Evolutionary conservation across 2,329 filamentous ascomycete species (phyloP), one percentile per base, ranked within the genome.

Genomic region (Ramichloridium luteum): DNA sequence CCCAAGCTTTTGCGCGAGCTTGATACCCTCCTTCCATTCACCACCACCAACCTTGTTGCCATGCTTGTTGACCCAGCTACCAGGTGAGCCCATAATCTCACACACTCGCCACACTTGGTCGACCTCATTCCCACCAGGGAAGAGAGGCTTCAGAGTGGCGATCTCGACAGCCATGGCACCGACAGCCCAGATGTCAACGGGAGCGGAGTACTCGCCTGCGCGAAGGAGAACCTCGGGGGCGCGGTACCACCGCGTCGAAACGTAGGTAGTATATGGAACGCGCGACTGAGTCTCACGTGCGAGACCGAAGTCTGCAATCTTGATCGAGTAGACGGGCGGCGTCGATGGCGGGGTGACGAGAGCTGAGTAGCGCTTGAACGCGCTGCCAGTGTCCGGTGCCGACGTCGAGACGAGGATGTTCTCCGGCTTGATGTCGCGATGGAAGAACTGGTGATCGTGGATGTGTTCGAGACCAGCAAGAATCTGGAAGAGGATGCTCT

Each of bases 71-170:
- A 93, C 90, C 90, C 90, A 98, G 61, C 88, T 88, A 27, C 90
- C 90, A 3, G 90, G 90, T 61, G 88, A 96, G 30, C 90, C 90
- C 90, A 98, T 98, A 36, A 98, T 93, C 57, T 98, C 90, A 54
- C 90, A 98, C 0, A 98, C 83, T 46, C 90, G 78, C 90, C 90
- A 98, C 2, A 98, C 90, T 58, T 98, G 90, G 48, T 98, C 90
- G 1, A 98, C 90, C 62, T 98, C 90, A 54, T 98, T 98, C 51
- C 85, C 84, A 47, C 90, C 90, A 8, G 90, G 90, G 66, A 98
- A 98, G 8, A 98, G 65, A 12, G 90, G 90, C 64, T 96, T 98
- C 36, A 98, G 57, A 0, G 90, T 98, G 15, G 90, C 90, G 41
- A 98, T 81, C 56, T 98, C 90, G 8, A 98, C 90, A 5, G 90